Base-by-base conservation (phyloP, 176 grass and related monocot genomes). In the Poa annua region DNA sequence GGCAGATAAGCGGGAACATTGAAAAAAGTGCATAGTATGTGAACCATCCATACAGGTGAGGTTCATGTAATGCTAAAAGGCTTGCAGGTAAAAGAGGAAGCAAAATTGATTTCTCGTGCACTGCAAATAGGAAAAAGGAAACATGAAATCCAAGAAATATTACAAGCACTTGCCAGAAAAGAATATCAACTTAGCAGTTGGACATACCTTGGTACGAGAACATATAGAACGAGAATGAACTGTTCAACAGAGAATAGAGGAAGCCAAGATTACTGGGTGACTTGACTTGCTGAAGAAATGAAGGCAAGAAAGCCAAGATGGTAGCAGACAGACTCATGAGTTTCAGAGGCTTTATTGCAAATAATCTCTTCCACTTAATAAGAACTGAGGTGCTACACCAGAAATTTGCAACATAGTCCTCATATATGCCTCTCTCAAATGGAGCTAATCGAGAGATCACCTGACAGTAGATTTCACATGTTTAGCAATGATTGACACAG, bases 81-180 rank as follows among this genome's bases (percentile, higher is more conserved):
- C 92, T 95, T 81, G 90, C 92, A 47, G 92, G 92, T 84, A 98
- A 95, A 78, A 98, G 83, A 83, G 96, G 96, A 36, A 98, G 89
- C 85, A 98, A 79, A 81, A 98, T 98, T 78, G 96, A 98, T 88
- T 98, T 98, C 87, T 98, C 96, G 44, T 98, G 96, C 64, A 98
- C 96, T 95, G 91, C 62, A 94, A 71, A 85, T 26, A 72, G 13
- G 33, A 75, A 86, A 25, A 77, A 32, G 29, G 9, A 53, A 39
- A 71, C 24, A 80, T 63, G 44, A 72, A 49, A 66, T 56, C 10
- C 59, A 84, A 71, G 16, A 64, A 60, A 42, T 51, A 65, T 11
- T 22, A 20, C 21, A 49, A 35, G 81, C 32, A 81, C 61, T 20
- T 65, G 8, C 33, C 55, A 78, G 71, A 53, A 1, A 35, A 44